Evolutionary conservation across 352 stramenopile genomes (phyloP).

Genomic region (Globisporangium nagaii): DNA sequence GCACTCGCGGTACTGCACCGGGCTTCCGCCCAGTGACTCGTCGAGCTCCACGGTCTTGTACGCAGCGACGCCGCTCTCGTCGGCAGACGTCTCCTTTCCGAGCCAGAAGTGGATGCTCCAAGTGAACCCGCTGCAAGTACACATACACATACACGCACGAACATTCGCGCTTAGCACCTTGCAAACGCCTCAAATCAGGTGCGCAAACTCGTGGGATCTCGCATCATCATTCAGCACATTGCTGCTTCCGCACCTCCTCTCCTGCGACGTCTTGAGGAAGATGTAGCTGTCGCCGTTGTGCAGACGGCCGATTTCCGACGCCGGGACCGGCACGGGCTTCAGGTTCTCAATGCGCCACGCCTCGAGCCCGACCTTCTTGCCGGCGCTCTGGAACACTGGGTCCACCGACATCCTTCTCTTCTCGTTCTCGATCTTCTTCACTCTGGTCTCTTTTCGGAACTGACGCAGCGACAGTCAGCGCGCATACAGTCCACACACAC

Average conservation of each 20-base stretch:
- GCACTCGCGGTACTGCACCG: constrained; percentile 92
- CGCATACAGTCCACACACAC: neutral
- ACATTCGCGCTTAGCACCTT: neutral
- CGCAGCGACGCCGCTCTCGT: constrained; percentile 93
- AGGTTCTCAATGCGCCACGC: constrained; percentile 85
- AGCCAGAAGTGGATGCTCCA: constrained; percentile 97
- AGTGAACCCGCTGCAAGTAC: constrained; percentile 37
- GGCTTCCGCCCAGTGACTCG: constrained; percentile 83
- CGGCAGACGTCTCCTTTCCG: constrained; percentile 85
- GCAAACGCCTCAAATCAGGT: neutral
- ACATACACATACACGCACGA: neutral
- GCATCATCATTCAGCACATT: neutral
- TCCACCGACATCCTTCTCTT: constrained; percentile 45
- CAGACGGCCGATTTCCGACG: constrained; percentile 80
- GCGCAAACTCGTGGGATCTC: neutral
- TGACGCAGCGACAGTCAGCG: neutral
- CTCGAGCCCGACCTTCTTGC: constrained; percentile 63
- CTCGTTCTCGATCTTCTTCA: neutral
- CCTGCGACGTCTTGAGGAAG: constrained; percentile 83
- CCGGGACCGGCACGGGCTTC: constrained; percentile 47
- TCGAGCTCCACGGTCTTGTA: constrained; percentile 98
- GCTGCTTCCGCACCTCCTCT: constrained; percentile 27
- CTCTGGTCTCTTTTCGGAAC: constrained; percentile 2
- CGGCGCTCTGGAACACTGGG: constrained; percentile 47
- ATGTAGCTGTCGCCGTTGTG: constrained; percentile 97